Conservation (phyloP, 164 flowering plant species). For the Macadamia tetraphylla region DNA sequence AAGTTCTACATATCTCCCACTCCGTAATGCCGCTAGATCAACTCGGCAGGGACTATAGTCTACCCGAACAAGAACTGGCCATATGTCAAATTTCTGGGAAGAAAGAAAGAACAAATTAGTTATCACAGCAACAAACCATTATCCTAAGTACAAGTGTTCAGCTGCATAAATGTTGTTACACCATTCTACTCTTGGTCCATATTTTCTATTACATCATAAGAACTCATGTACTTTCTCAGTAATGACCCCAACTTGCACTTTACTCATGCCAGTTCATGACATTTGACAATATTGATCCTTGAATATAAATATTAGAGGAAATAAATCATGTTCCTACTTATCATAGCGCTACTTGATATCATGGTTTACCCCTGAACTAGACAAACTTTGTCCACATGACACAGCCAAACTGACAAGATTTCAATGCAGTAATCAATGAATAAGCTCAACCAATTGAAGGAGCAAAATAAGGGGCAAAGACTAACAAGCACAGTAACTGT, state of each 20-base stretch:
- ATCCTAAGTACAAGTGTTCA: no score
- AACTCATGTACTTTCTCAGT: no score
- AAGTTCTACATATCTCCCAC: constrained; percentile 91
- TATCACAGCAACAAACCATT: background rate
- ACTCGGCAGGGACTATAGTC: constrained; percentile 81
- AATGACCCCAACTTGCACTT: no score
- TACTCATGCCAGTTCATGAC: background rate
- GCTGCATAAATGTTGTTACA: no score
- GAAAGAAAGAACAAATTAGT: constrained; percentile 8
- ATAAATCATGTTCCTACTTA: background rate
- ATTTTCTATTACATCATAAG: no score
- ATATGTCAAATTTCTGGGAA: constrained; percentile 76
- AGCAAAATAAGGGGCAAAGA: no score
- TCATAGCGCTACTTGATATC: background rate
- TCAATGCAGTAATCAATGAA: no score
- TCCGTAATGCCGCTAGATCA: constrained; percentile 76
- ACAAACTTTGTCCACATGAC: no score
- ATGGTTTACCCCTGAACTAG: background rate
- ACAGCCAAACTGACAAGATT: background rate
- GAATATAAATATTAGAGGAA: background rate
- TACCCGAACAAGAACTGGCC: constrained; percentile 71
- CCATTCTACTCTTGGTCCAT: no score
- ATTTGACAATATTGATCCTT: background rate
- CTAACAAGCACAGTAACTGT: background rate
- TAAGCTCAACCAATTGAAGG: no score